Conservation (phyloP, 2,329 filamentous ascomycete species). For the Sphaceloma murrayae region DNA sequence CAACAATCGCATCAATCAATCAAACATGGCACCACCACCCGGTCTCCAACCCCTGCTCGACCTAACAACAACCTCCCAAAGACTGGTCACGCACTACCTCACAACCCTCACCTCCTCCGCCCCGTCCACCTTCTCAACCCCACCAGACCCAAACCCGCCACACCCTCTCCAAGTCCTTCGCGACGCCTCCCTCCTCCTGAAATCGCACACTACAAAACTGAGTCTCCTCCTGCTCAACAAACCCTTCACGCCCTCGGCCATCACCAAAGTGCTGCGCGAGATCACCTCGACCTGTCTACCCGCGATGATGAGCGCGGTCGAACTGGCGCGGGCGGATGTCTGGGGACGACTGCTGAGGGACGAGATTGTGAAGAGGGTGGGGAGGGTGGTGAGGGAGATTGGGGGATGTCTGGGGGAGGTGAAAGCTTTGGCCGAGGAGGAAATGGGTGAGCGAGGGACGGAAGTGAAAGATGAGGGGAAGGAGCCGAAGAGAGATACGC, state of each 20-base stretch:
- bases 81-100: conserved; percentile 27
- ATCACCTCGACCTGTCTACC: conserved; percentile 66
- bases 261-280: conserved; percentile 60
- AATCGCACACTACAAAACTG: conserved; percentile 77
- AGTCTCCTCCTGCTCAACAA: conserved; percentile 78
- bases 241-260: conserved; percentile 72
- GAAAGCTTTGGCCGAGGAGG: conserved; percentile 46
- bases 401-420: conserved; percentile 52
- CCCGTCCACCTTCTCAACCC: conserved; percentile 18
- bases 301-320: conserved; percentile 59
- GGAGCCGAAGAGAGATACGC: conserved; percentile 39
- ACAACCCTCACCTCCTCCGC: conserved; percentile 23
- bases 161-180: conserved; percentile 59
- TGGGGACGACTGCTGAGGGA: conserved; percentile 56
- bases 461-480: conserved; percentile 38
- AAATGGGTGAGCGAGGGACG: conserved; percentile 18
- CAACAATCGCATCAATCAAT: not conserved
- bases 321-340: conserved; percentile 51
- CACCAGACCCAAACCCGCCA: conserved; percentile 26
- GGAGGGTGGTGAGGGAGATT: conserved; percentile 55
- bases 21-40: no score
- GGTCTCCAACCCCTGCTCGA: conserved; percentile 24
- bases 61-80: conserved; percentile 25
- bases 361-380: conserved; percentile 53
- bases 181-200: conserved; percentile 63